Evolutionary conservation across 345 rosid species (phyloP).

Genomic region (Corchorus capsularis): DNA sequence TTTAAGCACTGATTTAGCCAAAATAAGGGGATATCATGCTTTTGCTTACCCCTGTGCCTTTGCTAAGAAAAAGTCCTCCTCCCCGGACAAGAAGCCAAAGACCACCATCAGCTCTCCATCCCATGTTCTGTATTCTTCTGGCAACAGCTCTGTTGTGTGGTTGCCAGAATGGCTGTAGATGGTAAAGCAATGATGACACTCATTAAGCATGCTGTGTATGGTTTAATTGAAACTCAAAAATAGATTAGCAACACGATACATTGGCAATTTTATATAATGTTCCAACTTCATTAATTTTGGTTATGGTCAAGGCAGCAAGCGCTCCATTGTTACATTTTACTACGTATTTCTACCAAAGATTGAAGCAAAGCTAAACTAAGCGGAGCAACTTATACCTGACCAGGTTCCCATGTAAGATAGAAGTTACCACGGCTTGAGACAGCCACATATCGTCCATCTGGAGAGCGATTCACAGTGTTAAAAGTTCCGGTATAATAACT

Average conservation of each 20-base stretch:
- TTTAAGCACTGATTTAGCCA: not conserved
- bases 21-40: constrained; percentile 4
- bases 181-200: not conserved
- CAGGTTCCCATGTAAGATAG: constrained; percentile 96
- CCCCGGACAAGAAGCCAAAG: constrained; percentile 99
- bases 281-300: not conserved
- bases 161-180: constrained; percentile 84
- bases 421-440: constrained; percentile 99
- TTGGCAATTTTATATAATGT: not conserved
- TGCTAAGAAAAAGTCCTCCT: constrained; percentile 96
- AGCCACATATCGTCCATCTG: constrained; percentile 91
- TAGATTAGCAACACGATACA: not conserved
- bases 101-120: constrained; percentile 99
- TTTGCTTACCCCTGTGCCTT: constrained; percentile 84
- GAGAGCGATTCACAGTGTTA: constrained; percentile 90
- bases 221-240: constrained; percentile 21
- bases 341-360: not conserved
- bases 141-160: constrained; percentile 98
- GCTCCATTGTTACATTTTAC: not conserved
- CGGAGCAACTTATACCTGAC: constrained; percentile 59
- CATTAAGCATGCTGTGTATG: constrained; percentile 8
- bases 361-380: not conserved
- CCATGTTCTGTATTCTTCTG: constrained; percentile 96
- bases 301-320: not conserved
- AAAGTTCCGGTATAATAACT: constrained; percentile 96